Evolutionary conservation across 129 eudicot species (phyloP), one percentile per base, ranked within the genome.

Genomic region (Lonicera japonica): DNA sequence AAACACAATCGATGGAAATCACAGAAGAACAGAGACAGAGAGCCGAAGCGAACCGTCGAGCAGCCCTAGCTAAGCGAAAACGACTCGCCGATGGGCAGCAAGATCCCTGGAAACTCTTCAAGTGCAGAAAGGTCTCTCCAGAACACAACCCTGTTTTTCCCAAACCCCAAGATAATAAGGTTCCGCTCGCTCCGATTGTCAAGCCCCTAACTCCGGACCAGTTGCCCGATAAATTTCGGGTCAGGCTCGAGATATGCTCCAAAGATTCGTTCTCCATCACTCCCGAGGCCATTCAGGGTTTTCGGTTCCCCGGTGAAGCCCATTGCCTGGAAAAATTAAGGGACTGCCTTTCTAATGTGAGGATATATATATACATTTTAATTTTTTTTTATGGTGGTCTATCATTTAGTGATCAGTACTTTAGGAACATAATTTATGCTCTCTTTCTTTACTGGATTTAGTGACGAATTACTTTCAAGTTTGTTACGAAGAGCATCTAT

Each of bases 221-320:
- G 11, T 25, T 58, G 62, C 56, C 65, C 1, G 68, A 73, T 4
- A 82, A 62, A 48, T 88, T 92, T 62, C 67, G 76, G 53, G 89
- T 68, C 40, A 70, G 84, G 59, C 77, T 92, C 24, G 96, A 88
- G 58, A 82, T 92, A 11, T 87, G 88, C 56, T 85, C 91, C 12
- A 95, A 92, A 0, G 95, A 92, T 73, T 88, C 99, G 0, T 92
- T 92, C 70, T 84, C 85, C 12, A 75, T 85, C 66, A 77, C 84
- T 63, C 95, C 96, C 13, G 64, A 66, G 0, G 64, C 83, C 17
- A 51, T 82, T 20, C 48, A 72, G 23, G 92, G 85, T 60, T 72
- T 70, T 50, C 20, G 25, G 4, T 92, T 67, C 55, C 88, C 91
- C 0, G 95, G 95, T 3, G 89, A 78, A 46, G 83, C 63, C n/a